Evolutionary conservation across 1,284 basidiomycete genomes (phyloP).

Genomic region (Cutaneotrichosporon sp.): DNA sequence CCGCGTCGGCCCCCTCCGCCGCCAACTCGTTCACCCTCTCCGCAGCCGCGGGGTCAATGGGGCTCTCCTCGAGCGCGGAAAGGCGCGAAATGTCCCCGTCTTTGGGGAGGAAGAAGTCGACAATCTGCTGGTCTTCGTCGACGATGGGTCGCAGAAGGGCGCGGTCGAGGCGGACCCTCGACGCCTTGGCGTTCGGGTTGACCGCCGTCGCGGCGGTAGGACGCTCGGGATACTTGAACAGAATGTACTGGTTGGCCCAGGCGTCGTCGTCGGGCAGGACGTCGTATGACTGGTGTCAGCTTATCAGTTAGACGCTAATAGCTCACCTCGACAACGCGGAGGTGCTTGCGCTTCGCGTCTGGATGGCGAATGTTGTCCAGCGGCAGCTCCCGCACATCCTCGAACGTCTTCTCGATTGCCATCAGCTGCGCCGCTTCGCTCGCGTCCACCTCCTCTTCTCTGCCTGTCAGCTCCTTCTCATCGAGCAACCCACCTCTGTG

Average conservation of each 20-base stretch:
- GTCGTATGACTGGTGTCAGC: slow-evolving; percentile 56
- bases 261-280: slow-evolving; percentile 79
- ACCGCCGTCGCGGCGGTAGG: slow-evolving; percentile 65
- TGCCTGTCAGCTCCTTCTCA: not conserved
- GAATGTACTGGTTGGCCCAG: slow-evolving; percentile 83
- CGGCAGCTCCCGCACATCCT: slow-evolving; percentile 57
- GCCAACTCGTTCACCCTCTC: slow-evolving; percentile 1
- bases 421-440: slow-evolving; percentile 72
- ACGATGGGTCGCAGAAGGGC: slow-evolving; percentile 81
- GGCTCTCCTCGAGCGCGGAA: slow-evolving; percentile 20
- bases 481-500: slow-evolving; percentile 14
- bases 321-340: slow-evolving; percentile 63
- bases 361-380: slow-evolving; percentile 60
- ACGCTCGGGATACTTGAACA: slow-evolving; percentile 81
- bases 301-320: too few relatives aligned
- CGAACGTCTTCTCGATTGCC: slow-evolving; percentile 77
- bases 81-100: slow-evolving; percentile 58
- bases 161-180: slow-evolving; percentile 60
- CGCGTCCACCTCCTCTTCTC: slow-evolving; percentile 60
- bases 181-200: slow-evolving; percentile 58
- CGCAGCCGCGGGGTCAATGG: slow-evolving; percentile 19
- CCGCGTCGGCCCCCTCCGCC: slow-evolving; percentile 21
- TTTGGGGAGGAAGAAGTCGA: slow-evolving; percentile 80
- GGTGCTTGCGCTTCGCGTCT: slow-evolving; percentile 62
- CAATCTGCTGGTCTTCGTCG: slow-evolving; percentile 70